Conservation (phyloP, 1,139 yeast species). For the Geotrichum cucujoidarum region DNA sequence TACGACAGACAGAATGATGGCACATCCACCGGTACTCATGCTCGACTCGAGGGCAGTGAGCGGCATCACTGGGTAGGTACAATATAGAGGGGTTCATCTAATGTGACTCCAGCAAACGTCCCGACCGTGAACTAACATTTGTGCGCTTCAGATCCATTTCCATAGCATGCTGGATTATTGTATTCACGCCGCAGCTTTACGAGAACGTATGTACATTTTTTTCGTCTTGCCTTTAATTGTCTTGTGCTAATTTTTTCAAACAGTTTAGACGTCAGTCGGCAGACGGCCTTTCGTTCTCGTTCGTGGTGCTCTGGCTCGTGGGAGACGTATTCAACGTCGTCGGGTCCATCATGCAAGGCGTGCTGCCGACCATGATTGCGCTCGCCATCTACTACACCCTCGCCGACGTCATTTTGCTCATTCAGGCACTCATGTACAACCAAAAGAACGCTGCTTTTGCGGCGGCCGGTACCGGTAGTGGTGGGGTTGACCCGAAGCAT, state of each 20-base stretch:
- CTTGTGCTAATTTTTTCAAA: background rate
- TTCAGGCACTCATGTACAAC: constrained; percentile 75
- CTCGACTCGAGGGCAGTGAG: constrained; percentile 75
- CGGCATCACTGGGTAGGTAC: constrained; percentile 65
- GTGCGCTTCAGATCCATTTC: constrained; percentile 77
- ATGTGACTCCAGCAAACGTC: too few species aligned
- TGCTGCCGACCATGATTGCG: constrained; percentile 80
- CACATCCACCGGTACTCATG: constrained; percentile 46
- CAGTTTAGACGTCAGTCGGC: constrained; percentile 69
- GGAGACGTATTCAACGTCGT: constrained; percentile 90
- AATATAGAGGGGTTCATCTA: too few species aligned
- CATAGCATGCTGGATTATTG: constrained; percentile 95
- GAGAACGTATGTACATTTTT: constrained; percentile 55
- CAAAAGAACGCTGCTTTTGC: constrained; percentile 43
- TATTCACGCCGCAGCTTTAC: constrained; percentile 93
- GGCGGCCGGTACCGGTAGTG: too few species aligned
- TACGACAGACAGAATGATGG: constrained; percentile 15
- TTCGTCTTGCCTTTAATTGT: background rate
- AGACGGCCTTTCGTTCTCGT: constrained; percentile 78
- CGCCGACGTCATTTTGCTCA: constrained; percentile 77
- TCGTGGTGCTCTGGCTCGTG: constrained; percentile 79
- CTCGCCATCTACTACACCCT: constrained; percentile 86
- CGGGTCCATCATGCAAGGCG: constrained; percentile 83
- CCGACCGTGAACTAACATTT: too few species aligned
- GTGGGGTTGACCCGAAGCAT: constrained; percentile 77